These are phyloP conservation scores for Xerocomus minutiporus DNA, from an alignment of 1,284 basidiomycete species.

Conservation along the genomic window DNA sequence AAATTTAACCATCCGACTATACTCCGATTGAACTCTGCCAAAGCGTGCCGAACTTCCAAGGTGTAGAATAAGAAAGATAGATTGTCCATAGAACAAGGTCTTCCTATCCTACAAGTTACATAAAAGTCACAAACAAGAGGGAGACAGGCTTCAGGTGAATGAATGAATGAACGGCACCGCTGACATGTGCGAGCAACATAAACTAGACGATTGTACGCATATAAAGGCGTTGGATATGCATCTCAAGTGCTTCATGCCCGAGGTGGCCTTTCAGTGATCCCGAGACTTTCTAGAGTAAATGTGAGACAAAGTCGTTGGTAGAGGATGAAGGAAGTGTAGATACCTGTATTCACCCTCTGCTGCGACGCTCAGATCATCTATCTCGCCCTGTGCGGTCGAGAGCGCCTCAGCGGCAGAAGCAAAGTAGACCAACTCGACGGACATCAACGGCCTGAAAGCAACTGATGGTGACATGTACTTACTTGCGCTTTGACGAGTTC, in stretches of 20 bases:
- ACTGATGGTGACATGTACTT: background rate
- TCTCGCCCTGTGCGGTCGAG: conserved; percentile 77
- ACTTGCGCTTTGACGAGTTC: conserved; percentile 87
- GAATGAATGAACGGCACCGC: conserved; percentile 3
- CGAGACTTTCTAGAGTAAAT: conserved; percentile 63
- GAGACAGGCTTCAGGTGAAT: background rate
- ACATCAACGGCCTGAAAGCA: background rate
- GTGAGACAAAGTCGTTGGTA: conserved; percentile 7
- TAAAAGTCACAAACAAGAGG: conserved; percentile 7
- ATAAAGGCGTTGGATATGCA: conserved; percentile 5
- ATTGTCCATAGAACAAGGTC: background rate
- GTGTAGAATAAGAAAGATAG: too few species aligned
- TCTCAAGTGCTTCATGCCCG: background rate
- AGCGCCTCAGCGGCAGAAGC: conserved; percentile 83
- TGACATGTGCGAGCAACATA: conserved; percentile 7
- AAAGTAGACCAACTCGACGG: conserved; percentile 73
- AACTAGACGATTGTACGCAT: conserved; percentile 12
- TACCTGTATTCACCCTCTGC: conserved; percentile 92
- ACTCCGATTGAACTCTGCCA: background rate
- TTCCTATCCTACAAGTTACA: conserved; percentile 9
- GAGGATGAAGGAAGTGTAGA: background rate
- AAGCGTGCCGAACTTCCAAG: too few species aligned
- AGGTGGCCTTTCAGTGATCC: conserved; percentile 57
- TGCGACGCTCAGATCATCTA: conserved; percentile 84
- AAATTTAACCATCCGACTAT: background rate